Base-by-base conservation (phyloP, 805 yeast species). In the Scheffersomyces ergatensis region DNA sequence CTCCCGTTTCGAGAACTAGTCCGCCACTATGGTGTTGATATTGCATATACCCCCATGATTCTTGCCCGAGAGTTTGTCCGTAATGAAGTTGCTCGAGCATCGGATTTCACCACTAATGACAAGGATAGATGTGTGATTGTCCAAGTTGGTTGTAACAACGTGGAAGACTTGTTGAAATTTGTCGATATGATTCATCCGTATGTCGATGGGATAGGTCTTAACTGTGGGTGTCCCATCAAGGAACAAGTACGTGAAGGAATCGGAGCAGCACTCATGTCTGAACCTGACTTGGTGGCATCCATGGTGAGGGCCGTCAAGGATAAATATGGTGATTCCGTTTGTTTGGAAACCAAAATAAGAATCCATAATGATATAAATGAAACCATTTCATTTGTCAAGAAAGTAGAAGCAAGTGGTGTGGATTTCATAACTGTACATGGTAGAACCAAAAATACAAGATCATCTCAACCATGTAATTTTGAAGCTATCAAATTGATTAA, bases 181-280 rank as follows among this genome's bases (percentile, higher is more conserved):
- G 89, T 88, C 3, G 89, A 85, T 39, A 82, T 93, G 89, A 80
- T 90, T n/a, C 78, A 78, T 43, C 96, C 96, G 0, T 88, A 80
- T 56, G 90, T 87, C 35, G 97, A 92, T 63, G 99, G 95, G 0
- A 81, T 93, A 32, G 97, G 98, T 0, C 73, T 93, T 43, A 93
- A 93, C 68, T 93, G 98, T 63, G 99, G 99, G 0, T 93, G 99
- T 65, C 99, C 99, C 1, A 89, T 93, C 38, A 85, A 83, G 47
- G 98, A 92, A 48, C 98, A 93, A 60, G 86, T 88, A 12, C 73
- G 96, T 33, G 97, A 89, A 59, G 99, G 98, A 18, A 90, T 93
- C 13, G 99, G 99, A 4, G 97, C 97, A 2, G 97, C 97, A 0
- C 71, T 93, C 42, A 90, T 93, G 87, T 72, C 82, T 20, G 82